Conservation (phyloP, 2,329 filamentous ascomycete species). For the Alternaria tenuissima region DNA sequence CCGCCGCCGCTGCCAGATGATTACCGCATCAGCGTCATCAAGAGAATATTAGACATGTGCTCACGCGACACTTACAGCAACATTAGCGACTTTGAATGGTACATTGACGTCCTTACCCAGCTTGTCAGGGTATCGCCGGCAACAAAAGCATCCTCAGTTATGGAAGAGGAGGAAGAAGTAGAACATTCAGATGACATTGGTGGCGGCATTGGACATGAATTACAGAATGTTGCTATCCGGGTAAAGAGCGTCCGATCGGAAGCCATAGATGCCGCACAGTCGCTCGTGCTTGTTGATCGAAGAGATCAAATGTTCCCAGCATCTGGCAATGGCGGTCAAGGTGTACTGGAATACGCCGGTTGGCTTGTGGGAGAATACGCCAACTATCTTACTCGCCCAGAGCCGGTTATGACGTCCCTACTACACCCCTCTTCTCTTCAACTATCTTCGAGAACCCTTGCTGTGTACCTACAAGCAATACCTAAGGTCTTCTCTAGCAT, state of each 20-base stretch:
- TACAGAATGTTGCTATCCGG: constrained; percentile 90
- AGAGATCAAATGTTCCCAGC: constrained; percentile 64
- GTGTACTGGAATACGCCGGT: constrained; percentile 76
- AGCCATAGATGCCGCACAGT: constrained; percentile 83
- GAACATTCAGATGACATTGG: constrained; percentile 60
- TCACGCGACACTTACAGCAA: constrained; percentile 87
- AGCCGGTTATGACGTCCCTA: constrained; percentile 76
- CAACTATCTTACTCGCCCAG: constrained; percentile 71
- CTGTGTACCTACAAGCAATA: constrained; percentile 81
- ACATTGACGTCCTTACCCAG: constrained; percentile 87
- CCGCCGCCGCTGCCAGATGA: constrained; percentile 78
- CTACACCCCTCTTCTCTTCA: constrained; percentile 70
- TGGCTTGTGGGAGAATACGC: constrained; percentile 94
- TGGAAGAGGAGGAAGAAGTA: constrained; percentile 39
- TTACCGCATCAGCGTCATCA: constrained; percentile 84
- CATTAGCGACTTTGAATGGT: constrained; percentile 95
- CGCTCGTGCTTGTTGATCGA: constrained; percentile 71
- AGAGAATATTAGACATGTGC: constrained; percentile 86
- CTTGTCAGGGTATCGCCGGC: constrained; percentile 75
- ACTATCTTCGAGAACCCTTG: constrained; percentile 71
- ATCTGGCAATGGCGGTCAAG: constrained; percentile 61
- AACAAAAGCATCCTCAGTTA: constrained; percentile 42
- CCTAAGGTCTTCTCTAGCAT: constrained; percentile 84
- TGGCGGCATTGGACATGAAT: constrained; percentile 79
- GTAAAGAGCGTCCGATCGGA: constrained; percentile 83